phyloP scores from a whole-genome alignment of 2,329 filamentous ascomycete species.

The Exophiala mesophila region DNA sequence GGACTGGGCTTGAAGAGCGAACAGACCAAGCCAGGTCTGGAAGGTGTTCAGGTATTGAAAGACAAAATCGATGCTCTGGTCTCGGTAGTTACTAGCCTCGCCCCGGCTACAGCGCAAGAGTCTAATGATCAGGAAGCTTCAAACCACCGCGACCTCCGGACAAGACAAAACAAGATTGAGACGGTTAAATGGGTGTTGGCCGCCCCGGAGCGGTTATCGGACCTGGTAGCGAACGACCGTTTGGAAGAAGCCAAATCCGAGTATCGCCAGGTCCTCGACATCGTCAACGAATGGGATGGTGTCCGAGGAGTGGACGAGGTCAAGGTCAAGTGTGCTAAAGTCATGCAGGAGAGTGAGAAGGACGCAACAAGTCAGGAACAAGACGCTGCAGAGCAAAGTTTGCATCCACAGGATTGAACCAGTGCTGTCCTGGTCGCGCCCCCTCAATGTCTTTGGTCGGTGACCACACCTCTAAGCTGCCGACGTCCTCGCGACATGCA shows the following conservation, averaged over 20 bases:
- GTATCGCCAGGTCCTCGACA: constrained; percentile 37
- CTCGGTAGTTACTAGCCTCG: constrained; percentile 43
- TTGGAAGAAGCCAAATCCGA: constrained; percentile 37
- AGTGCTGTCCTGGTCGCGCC: too few relatives aligned
- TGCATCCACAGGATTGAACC: too few relatives aligned
- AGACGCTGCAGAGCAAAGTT: too few relatives aligned
- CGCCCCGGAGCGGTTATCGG: constrained; percentile 36
- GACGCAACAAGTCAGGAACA: neutral
- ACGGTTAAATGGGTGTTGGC: constrained; percentile 44
- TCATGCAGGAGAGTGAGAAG: constrained; percentile 29
- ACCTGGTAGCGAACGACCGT: constrained; percentile 35
- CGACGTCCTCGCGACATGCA: too few relatives aligned
- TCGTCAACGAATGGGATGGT: constrained; percentile 40
- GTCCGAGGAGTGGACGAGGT: constrained; percentile 42
- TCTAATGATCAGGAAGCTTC: constrained; percentile 32
- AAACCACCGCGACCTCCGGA: constrained; percentile 29
- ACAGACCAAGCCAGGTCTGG: constrained; percentile 12
- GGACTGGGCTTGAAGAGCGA: constrained; percentile 5
- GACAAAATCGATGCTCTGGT: constrained; percentile 35
- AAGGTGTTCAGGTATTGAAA: constrained; percentile 21
- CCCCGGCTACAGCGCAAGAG: constrained; percentile 38
- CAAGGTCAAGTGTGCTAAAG: constrained; percentile 35
- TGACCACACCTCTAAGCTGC: too few relatives aligned
- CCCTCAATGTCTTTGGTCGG: too few relatives aligned
- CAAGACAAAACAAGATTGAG: constrained; percentile 33